Base-by-base conservation (phyloP, 345 rosid species). In the Salix dunnii region DNA sequence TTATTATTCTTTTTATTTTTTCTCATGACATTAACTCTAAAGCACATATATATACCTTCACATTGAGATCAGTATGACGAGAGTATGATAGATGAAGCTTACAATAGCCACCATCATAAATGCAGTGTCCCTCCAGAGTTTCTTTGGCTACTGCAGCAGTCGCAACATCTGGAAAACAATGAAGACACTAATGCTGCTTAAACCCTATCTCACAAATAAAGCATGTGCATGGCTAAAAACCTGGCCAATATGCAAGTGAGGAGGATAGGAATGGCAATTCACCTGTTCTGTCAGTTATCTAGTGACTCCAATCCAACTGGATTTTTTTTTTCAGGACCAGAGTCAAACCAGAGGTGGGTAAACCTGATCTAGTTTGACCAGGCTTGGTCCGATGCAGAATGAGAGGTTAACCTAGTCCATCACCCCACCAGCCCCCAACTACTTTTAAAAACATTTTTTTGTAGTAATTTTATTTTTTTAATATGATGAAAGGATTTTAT, bases 1-100 rank as follows among this genome's bases (percentile, higher is more conserved):
- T 82, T 75, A 62, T 79, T 78, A 79, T 83, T 81, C 78, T 46
- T 70, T 72, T 63, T 67, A 64, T 58, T 71, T 14, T 75, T 77
- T 81, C 85, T 81, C 88, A 85, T 83, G 74, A 87, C 82, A 82
- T 84, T 74, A 88, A 88, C 84, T 84, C 88, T 82, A 90, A 88
- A 86, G 73, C 89, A 86, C 80, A 83, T 83, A 83, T 87, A 82
- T 89, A 89, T 96, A 96, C 97, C 99, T 96, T 96, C 73, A 96
- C 93, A 93, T 93, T 96, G 91, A 96, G 99, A 93, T 96, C 99
- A 96, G 98, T 93, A 96, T 96, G 99, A 96, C 98, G 97, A 93
- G 99, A 93, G 92, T 95, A 93, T 91, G 97, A 86, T 93, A 95
- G 98, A 92, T 93, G 98, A 96, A 96, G 98, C 98, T 96, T 93